Conservation (phyloP, 345 rosid genomes). For the Pugionium dolabratum region DNA sequence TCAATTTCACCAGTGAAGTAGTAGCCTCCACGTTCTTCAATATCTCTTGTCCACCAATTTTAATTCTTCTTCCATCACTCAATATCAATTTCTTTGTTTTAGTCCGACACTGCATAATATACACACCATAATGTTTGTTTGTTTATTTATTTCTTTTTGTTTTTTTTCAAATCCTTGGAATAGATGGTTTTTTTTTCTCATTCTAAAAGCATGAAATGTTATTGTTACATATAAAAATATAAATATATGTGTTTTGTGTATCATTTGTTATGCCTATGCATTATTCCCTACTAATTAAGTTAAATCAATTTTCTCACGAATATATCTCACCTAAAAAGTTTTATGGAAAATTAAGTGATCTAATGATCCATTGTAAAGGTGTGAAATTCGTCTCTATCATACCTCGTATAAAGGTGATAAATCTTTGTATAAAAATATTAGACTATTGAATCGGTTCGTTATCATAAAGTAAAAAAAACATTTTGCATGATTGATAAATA, state of each 20-base stretch:
- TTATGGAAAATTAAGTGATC: too few relatives aligned
- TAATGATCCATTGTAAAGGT: too few relatives aligned
- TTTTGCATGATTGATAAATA: too few relatives aligned
- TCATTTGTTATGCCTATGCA: constrained; percentile 12
- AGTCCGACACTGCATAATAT: constrained; percentile 2
- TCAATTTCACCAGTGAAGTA: constrained; percentile 31
- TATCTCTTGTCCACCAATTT: constrained; percentile 33
- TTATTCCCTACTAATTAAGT: constrained; percentile 17
- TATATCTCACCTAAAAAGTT: not conserved
- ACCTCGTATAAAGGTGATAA: too few relatives aligned
- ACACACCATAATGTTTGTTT: constrained; percentile 6
- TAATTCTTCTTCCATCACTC: constrained; percentile 33
- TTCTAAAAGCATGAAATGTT: constrained; percentile 32
- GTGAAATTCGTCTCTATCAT: too few relatives aligned
- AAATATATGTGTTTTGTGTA: constrained; percentile 15
- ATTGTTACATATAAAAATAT: constrained; percentile 25
- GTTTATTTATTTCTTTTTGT: constrained; percentile 4
- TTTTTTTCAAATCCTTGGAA: constrained; percentile 29
- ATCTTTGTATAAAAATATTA: too few relatives aligned
- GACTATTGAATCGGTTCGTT: too few relatives aligned
- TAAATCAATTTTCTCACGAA: constrained; percentile 21
- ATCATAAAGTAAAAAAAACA: too few relatives aligned
- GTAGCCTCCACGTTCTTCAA: constrained; percentile 35
- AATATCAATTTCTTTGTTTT: constrained; percentile 18
- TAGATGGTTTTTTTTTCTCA: constrained; percentile 17